Base-by-base conservation (phyloP, 2,329 filamentous ascomycete genomes). In the Pseudocercospora fijiensis region DNA sequence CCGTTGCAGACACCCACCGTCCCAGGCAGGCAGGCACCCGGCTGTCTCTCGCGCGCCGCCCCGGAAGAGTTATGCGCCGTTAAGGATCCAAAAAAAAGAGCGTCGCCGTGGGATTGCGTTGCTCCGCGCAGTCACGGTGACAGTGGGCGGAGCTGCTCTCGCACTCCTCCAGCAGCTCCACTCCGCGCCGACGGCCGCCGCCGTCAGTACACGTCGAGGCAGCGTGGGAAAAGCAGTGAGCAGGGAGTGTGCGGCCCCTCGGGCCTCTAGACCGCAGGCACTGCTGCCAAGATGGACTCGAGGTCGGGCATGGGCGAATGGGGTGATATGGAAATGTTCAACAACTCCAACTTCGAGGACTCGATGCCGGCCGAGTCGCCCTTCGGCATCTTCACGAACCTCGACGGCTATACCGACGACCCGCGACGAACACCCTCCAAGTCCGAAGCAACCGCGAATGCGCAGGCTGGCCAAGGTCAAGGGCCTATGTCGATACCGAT, bases 351-450 rank as follows among this genome's bases (percentile, higher is more conserved):
- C 33, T 70, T 67, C 63, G 70, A 72, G 52, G 64, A 70, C 24
- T 62, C 65, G 16, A 69, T 69, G 65, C 62, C 62, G 56, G 64
- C 53, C 3, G 72, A 73, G 52, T 69, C 70, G 28, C 61, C 70
- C 33, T 71, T 67, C 45, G 71, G 71, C 45, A 66, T 64, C 58
- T 69, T 69, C 49, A 75, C 74, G 63, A 75, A 72, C 67, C 57
- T 73, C 55, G 69, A 71, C 61, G 66, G 67, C 27, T 71, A 72
- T 61, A 69, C 67, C 59, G 71, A 73, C 55, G 66, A 65, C 57
- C 70, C 58, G 45, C 59, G 72, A 60, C 72, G 72, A 47, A 71
- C 71, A 8, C 70, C 70, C 11, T 71, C 70, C 53, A 76, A 75
- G 69, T 64, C 71, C 24, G 69, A 41, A 41, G 61, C 37, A n/a